A percentile compares a stretch with the other conserved stretches of the same genome.
These are phyloP conservation scores for Acorus gramineus DNA, from an alignment of 106 monocot genomes.

Conservation along the genomic window DNA sequence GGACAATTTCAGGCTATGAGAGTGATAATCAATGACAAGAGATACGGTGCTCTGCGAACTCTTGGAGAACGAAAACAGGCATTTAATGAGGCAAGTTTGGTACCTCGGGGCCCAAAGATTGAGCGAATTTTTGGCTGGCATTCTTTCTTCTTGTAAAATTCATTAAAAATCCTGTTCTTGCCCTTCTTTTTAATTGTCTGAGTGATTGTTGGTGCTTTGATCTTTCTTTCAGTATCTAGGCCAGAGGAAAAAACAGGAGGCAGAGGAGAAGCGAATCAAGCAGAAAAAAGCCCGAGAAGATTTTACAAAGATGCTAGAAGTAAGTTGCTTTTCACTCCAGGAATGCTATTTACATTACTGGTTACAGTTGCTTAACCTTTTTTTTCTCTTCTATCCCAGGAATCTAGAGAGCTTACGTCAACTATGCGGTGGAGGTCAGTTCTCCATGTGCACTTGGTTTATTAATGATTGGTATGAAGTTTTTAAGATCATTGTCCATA, in stretches of 20 bases:
- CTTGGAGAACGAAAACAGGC: slow-evolving; percentile 98
- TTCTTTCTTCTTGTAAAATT: background rate
- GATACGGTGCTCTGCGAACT: slow-evolving; percentile 82
- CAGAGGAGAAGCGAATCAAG: slow-evolving; percentile 76
- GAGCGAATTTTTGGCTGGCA: background rate
- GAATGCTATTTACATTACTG: background rate
- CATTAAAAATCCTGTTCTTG: background rate
- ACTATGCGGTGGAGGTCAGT: slow-evolving; percentile 72
- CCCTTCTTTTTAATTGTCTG: background rate
- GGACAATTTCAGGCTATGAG: slow-evolving; percentile 62
- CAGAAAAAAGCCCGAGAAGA: slow-evolving; percentile 94
- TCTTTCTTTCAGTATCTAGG: slow-evolving; percentile 62
- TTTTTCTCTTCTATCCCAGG: slow-evolving; percentile 31
- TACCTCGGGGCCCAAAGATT: background rate
- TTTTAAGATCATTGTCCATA: no score
- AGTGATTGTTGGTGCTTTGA: background rate
- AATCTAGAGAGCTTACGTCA: slow-evolving; percentile 75
- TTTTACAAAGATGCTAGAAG: slow-evolving; percentile 88
- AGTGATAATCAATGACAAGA: slow-evolving; percentile 92
- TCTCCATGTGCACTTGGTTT: slow-evolving; percentile 3
- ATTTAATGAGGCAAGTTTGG: slow-evolving; percentile 76
- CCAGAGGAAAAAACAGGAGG: slow-evolving; percentile 82
- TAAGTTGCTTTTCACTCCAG: slow-evolving; percentile 11
- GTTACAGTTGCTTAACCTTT: background rate
- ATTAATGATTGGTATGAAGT: no score